Evolutionary conservation across 2,329 filamentous ascomycete genomes (phyloP).

Genomic region (Sphaerostilbella broomeana): DNA sequence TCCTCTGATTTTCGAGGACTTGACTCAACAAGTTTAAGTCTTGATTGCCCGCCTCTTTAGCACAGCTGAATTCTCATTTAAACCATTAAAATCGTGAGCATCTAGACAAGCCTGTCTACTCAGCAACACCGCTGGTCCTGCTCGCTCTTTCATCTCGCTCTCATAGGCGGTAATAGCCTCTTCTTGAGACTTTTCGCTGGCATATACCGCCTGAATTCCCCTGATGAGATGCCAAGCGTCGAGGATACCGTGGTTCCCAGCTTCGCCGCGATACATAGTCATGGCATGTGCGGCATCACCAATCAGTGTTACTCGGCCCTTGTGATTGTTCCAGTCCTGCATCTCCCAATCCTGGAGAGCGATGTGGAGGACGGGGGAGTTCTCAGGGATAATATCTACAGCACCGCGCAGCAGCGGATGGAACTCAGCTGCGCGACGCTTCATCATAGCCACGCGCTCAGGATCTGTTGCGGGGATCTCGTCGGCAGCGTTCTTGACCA

Average conservation of each 20-base stretch:
- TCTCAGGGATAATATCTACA: slow-evolving; percentile 37
- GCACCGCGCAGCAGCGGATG: slow-evolving; percentile 34
- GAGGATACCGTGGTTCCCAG: slow-evolving; percentile 34
- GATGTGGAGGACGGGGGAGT: slow-evolving; percentile 30
- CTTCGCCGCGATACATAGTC: slow-evolving; percentile 46
- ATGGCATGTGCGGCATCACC: slow-evolving; percentile 54
- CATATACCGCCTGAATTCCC: slow-evolving; percentile 17
- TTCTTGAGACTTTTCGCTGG: slow-evolving; percentile 11
- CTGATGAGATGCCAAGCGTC: slow-evolving; percentile 28
- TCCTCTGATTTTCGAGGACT: too few relatives aligned
- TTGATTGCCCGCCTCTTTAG: slow-evolving; percentile 20
- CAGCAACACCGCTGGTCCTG: slow-evolving; percentile 23
- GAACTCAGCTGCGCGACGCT: slow-evolving; percentile 26
- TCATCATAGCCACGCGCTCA: slow-evolving; percentile 35
- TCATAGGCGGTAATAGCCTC: slow-evolving; percentile 24
- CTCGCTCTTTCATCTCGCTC: slow-evolving; percentile 24
- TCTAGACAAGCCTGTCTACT: slow-evolving; percentile 29
- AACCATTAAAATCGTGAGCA: slow-evolving; percentile 24
- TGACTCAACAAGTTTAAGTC: too few relatives aligned
- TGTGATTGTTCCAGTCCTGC: slow-evolving; percentile 34
- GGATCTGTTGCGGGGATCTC: slow-evolving; percentile 27
- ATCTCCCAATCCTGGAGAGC: slow-evolving; percentile 32
- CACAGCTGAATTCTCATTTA: slow-evolving; percentile 28
- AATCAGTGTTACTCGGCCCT: slow-evolving; percentile 40
- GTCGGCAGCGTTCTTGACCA: slow-evolving; percentile 24